Conservation (phyloP, 306 rosid genomes). For the Casuarina glauca region DNA sequence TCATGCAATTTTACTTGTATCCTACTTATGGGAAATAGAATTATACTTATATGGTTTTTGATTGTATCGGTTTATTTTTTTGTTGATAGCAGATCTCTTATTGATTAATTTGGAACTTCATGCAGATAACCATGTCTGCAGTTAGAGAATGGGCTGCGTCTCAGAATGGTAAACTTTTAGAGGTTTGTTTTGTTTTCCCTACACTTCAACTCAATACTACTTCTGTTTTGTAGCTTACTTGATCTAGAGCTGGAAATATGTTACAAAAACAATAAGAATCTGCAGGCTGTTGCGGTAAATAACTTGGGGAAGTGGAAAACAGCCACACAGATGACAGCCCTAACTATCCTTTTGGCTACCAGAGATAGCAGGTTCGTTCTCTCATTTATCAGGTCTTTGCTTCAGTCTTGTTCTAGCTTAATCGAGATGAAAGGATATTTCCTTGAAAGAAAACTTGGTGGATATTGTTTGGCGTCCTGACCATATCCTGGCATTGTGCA, state of each 20-base stretch:
- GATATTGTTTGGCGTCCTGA: slow-evolving; percentile 26
- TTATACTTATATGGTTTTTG: slow-evolving; percentile 8
- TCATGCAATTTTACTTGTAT: slow-evolving; percentile 8
- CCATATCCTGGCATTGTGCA: slow-evolving; percentile 32
- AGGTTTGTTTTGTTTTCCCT: slow-evolving; percentile 57
- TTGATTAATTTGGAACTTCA: slow-evolving; percentile 26
- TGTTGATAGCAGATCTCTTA: slow-evolving; percentile 25
- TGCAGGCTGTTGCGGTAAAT: slow-evolving; percentile 97
- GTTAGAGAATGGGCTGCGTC: slow-evolving; percentile 99
- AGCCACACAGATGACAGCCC: slow-evolving; percentile 89
- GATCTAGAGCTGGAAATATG: slow-evolving; percentile 9
- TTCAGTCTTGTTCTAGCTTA: slow-evolving; percentile 18
- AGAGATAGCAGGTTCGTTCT: slow-evolving; percentile 74
- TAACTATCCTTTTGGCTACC: slow-evolving; percentile 84
- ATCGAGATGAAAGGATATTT: slow-evolving; percentile 5
- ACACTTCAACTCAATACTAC: slow-evolving; percentile 16
- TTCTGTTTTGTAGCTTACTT: not conserved
- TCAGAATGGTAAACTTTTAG: slow-evolving; percentile 79
- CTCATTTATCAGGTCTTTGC: slow-evolving; percentile 7
- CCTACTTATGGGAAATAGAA: not conserved
- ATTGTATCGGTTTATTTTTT: slow-evolving; percentile 8
- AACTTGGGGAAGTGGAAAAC: slow-evolving; percentile 99
- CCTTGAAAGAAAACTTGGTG: not conserved
- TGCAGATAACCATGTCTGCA: slow-evolving; percentile 98
- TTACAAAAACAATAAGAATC: slow-evolving; percentile 9